phyloP scores from a whole-genome alignment of 208 protist genomes.

The Crithidia expoeki region DNA sequence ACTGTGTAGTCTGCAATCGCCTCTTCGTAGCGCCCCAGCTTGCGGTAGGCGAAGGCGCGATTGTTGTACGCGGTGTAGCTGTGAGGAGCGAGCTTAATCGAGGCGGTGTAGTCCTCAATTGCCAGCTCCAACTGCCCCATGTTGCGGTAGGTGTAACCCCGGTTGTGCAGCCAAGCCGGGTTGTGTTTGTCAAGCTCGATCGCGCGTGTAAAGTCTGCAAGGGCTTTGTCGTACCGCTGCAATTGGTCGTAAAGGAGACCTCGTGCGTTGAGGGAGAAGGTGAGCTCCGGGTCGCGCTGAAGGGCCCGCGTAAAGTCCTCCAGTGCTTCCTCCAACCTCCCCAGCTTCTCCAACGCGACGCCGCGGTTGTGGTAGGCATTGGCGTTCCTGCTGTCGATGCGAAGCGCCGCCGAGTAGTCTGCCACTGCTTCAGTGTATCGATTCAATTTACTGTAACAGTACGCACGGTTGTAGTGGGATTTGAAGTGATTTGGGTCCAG shows the following conservation, averaged over 20 bases:
- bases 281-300: constrained; percentile 49
- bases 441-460: constrained; percentile 79
- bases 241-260: constrained; percentile 76
- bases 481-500: constrained; percentile 90
- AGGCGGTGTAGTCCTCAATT: constrained; percentile 72
- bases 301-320: constrained; percentile 79
- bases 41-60: constrained; percentile 75
- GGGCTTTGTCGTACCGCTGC: constrained; percentile 56
- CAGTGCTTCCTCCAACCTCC: constrained; percentile 63
- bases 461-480: constrained; percentile 93
- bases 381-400: constrained; percentile 65
- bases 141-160: constrained; percentile 73
- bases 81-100: constrained; percentile 46
- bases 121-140: constrained; percentile 62
- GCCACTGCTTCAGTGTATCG: constrained; percentile 63
- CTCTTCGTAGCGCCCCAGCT: constrained; percentile 67
- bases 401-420: constrained; percentile 78
- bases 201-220: constrained; percentile 66
- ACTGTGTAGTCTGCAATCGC: constrained; percentile 59
- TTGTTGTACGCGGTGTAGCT: constrained; percentile 42
- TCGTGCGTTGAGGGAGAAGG: constrained; percentile 81
- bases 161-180: constrained; percentile 71
- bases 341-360: constrained; percentile 68
- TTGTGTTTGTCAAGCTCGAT: constrained; percentile 69
- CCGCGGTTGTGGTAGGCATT: constrained; percentile 92